These are phyloP conservation scores for Eimeria falciformis DNA, from an alignment of 169 alveolate genomes.

Conservation along the genomic window DNA sequence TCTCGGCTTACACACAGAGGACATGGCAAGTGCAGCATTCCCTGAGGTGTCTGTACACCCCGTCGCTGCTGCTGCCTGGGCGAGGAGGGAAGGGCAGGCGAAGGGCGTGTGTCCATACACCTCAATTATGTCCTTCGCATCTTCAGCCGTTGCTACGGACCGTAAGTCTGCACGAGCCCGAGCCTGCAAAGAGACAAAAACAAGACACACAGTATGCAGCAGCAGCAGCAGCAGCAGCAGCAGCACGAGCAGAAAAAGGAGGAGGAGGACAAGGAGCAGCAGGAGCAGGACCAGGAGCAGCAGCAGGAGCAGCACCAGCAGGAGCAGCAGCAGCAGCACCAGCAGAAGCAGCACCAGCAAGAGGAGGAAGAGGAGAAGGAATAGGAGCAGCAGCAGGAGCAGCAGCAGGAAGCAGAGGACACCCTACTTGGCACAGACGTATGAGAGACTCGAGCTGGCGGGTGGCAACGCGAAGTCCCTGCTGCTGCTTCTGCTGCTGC, in stretches of 20 bases:
- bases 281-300: not conserved
- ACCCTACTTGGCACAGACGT: slow-evolving; percentile 31
- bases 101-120: not conserved
- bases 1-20: too few relatives aligned
- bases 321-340: slow-evolving; percentile 32
- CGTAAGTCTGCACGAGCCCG: not conserved
- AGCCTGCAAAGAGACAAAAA: not conserved
- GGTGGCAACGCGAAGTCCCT: slow-evolving; percentile 35
- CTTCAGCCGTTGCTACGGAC: not conserved
- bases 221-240: not conserved
- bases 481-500: slow-evolving; percentile 58
- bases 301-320: not conserved
- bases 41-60: slow-evolving; percentile 7
- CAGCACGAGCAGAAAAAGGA: not conserved
- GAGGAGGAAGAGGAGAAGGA: not conserved
- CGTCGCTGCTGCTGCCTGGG: slow-evolving; percentile 17
- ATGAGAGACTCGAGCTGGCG: slow-evolving; percentile 60
- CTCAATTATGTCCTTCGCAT: not conserved
- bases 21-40: not conserved
- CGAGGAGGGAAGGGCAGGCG: not conserved
- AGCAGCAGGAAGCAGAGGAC: not conserved
- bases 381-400: not conserved
- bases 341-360: slow-evolving; percentile 14
- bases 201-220: not conserved
- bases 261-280: not conserved